These are phyloP conservation scores for Selaginella moellendorffii DNA, from an alignment of 75 land plant genomes.

Conservation along the genomic window DNA sequence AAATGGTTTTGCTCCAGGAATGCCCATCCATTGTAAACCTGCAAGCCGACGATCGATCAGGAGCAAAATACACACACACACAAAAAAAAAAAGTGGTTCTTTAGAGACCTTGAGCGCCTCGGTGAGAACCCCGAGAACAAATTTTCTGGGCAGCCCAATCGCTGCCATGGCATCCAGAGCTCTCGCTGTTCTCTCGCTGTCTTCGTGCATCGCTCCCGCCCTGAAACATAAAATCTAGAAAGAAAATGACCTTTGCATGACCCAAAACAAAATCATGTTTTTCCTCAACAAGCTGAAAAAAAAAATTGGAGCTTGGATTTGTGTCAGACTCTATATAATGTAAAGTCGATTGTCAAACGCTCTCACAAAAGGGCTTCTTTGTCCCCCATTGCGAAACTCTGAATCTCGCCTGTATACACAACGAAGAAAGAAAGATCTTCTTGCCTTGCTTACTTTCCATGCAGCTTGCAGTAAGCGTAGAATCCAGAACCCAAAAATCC, in stretches of 20 bases:
- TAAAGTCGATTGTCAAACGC: background rate
- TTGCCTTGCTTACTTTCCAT: slow-evolving; percentile 42
- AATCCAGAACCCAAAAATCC: slow-evolving; percentile 87
- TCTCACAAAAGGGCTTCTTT: slow-evolving; percentile 9
- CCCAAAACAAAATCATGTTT: background rate
- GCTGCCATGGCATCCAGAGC: background rate
- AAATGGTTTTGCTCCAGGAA: background rate
- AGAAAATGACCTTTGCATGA: background rate
- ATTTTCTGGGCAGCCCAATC: background rate
- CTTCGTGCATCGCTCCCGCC: background rate
- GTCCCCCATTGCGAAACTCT: slow-evolving; percentile 17
- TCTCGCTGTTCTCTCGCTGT: background rate
- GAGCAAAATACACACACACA: background rate
- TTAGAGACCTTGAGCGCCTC: background rate
- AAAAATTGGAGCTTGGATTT: background rate
- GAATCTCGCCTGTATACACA: no score
- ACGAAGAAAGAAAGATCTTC: background rate
- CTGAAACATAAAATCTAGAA: no score
- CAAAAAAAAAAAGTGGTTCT: background rate
- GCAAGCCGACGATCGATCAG: background rate
- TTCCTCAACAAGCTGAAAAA: background rate
- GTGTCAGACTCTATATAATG: background rate
- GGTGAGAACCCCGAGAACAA: background rate
- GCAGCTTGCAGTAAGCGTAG: slow-evolving; percentile 80
- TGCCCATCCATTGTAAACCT: background rate